Conservation (phyloP, 805 yeast species). For the Yamadazyma akitaensis region DNA sequence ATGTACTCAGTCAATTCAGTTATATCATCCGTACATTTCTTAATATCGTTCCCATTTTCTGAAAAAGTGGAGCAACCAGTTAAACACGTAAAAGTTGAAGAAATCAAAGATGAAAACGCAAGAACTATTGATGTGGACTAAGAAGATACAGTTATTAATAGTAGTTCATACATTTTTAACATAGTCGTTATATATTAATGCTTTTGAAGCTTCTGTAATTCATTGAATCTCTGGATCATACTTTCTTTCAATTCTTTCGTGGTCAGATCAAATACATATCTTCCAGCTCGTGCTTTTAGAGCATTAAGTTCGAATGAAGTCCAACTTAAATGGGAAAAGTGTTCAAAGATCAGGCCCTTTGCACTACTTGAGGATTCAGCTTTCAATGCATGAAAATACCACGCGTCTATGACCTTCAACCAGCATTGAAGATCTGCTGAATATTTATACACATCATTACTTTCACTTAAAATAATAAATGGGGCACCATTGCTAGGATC, state of each 20-base stretch:
- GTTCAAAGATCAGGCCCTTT: neutral
- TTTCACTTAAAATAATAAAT: conserved; percentile 33
- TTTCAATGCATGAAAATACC: conserved; percentile 26
- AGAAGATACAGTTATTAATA: too few relatives aligned
- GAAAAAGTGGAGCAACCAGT: conserved; percentile 7
- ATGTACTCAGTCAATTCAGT: conserved; percentile 41
- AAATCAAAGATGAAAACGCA: conserved; percentile 1
- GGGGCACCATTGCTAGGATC: conserved; percentile 38
- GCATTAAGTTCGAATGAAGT: conserved; percentile 15
- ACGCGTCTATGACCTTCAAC: conserved; percentile 47
- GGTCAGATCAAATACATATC: conserved; percentile 11
- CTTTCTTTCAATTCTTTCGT: conserved; percentile 13
- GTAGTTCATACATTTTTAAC: neutral
- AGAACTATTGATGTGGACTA: neutral
- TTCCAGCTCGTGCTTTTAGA: conserved; percentile 10
- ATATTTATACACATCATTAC: conserved; percentile 39
- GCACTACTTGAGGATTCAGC: neutral
- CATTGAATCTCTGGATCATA: conserved; percentile 15
- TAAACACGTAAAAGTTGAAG: conserved; percentile 10
- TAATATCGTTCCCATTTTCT: conserved; percentile 21
- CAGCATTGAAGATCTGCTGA: conserved; percentile 43
- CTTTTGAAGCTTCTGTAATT: neutral
- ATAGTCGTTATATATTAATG: neutral
- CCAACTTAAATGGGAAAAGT: conserved; percentile 10
- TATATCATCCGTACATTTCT: conserved; percentile 19